Conservation (phyloP, 1,139 yeast species). For the Yamadazyma sp. region DNA sequence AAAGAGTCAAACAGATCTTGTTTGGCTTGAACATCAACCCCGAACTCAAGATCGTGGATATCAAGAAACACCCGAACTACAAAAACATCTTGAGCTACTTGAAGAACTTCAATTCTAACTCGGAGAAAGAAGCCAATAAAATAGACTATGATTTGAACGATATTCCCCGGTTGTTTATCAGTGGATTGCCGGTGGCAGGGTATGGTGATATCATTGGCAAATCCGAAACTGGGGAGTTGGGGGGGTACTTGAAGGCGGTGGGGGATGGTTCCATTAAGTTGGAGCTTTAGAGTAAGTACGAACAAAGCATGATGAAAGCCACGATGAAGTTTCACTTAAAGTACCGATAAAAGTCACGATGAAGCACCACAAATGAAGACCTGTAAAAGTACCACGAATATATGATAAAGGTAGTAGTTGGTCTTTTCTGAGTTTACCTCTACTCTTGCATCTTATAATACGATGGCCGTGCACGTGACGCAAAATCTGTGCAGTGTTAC, state of each 20-base stretch:
- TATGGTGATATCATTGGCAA: conserved; percentile 24
- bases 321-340: no score
- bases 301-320: no score
- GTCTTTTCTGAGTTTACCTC: no score
- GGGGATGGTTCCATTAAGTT: conserved; percentile 28
- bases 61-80: conserved; percentile 33
- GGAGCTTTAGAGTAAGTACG: conserved; percentile 6
- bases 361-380: no score
- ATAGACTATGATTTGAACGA: conserved; percentile 12
- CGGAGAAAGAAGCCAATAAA: conserved; percentile 8
- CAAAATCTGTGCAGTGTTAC: no score
- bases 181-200: conserved; percentile 32
- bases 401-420: no score
- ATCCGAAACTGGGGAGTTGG: conserved; percentile 21
- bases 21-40: conserved; percentile 28
- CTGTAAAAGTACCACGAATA: no score
- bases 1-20: conserved; percentile 22
- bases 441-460: no score
- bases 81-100: conserved; percentile 25
- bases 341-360: no score
- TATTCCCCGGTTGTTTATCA: conserved; percentile 34
- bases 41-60: conserved; percentile 30
- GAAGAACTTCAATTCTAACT: conserved; percentile 15
- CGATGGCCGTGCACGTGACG: no score
- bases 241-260: conserved; percentile 20